These are phyloP conservation scores for Fraxinus paxiana DNA, from an alignment of 305 asterid species.

Conservation along the genomic window DNA sequence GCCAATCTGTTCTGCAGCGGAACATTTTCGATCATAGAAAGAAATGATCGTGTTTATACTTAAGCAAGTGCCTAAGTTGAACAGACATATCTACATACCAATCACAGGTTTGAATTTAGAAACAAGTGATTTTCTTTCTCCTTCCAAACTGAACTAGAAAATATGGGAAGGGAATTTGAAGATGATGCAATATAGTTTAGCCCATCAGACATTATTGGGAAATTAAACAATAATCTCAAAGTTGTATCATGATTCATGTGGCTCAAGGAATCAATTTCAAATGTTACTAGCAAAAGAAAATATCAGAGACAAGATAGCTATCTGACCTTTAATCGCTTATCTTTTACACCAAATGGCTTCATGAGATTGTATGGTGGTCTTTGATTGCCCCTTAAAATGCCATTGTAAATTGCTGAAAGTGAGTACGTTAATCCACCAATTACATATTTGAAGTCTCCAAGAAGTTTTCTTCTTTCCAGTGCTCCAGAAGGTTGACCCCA, in stretches of 20 bases:
- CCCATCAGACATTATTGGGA: not conserved
- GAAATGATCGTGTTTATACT: not conserved
- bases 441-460: constrained; percentile 85
- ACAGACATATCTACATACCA: not conserved
- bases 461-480: constrained; percentile 63
- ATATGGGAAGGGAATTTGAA: not conserved
- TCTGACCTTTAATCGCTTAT: constrained; percentile 58
- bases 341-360: constrained; percentile 67
- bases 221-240: not conserved
- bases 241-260: not conserved
- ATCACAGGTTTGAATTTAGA: not conserved
- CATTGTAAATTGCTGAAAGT: constrained; percentile 75
- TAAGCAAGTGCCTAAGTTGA: not conserved
- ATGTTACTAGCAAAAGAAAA: not conserved
- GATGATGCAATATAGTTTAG: not conserved
- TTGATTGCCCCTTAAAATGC: constrained; percentile 82
- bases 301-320: constrained; percentile 17
- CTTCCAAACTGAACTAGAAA: not conserved
- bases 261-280: constrained; percentile 5
- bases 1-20: not conserved
- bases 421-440: constrained; percentile 83
- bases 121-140: not conserved
- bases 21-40: not conserved
- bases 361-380: constrained; percentile 80
- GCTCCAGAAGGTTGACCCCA: constrained; percentile 75